A percentile compares a stretch with the other conserved stretches of the same genome.
phyloP scores from a whole-genome alignment of 805 yeast species.

The Cyberlindnera bimundalis region DNA sequence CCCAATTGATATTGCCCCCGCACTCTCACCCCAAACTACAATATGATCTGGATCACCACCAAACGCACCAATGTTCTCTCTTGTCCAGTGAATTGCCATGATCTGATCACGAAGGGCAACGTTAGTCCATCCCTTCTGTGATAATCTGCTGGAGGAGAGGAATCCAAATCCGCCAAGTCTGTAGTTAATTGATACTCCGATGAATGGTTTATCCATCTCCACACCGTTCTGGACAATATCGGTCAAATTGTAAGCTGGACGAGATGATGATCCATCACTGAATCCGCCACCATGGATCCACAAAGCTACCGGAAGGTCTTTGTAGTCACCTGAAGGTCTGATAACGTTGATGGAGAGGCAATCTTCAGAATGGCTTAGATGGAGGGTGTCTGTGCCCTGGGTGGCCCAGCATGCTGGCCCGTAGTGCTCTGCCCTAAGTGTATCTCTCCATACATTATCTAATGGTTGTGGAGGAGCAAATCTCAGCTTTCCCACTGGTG shows the following conservation, averaged over 20 bases:
- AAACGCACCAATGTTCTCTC: conserved; percentile 31
- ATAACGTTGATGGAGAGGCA: conserved; percentile 30
- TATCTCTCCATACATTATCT: conserved; percentile 13
- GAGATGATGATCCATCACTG: conserved; percentile 24
- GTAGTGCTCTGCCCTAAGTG: conserved; percentile 18
- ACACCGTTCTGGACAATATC: conserved; percentile 18
- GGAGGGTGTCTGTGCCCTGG: conserved; percentile 12
- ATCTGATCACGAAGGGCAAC: conserved; percentile 36
- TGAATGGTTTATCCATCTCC: conserved; percentile 23
- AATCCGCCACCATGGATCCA: conserved; percentile 38
- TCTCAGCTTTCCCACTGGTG: conserved; percentile 28
- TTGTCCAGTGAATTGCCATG: conserved; percentile 35
- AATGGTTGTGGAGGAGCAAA: conserved; percentile 24
- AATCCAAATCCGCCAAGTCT: conserved; percentile 37
- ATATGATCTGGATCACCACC: conserved; percentile 36
- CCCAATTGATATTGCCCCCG: conserved; percentile 31
- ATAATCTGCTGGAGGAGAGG: conserved; percentile 22
- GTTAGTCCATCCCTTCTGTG: conserved; percentile 29
- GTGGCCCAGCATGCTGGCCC: conserved; percentile 25
- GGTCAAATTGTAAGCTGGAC: conserved; percentile 17
- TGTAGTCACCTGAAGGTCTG: conserved; percentile 19
- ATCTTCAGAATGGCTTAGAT: conserved; percentile 27
- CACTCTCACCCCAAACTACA: conserved; percentile 37
- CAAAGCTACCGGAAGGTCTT: conserved; percentile 29
- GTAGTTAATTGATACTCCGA: conserved; percentile 37